Percentiles rank a stretch among this genome's conserved stretches.
Conservation (phyloP, 768 basidiomycete genomes). For the Paxillus rubicundulus region DNA sequence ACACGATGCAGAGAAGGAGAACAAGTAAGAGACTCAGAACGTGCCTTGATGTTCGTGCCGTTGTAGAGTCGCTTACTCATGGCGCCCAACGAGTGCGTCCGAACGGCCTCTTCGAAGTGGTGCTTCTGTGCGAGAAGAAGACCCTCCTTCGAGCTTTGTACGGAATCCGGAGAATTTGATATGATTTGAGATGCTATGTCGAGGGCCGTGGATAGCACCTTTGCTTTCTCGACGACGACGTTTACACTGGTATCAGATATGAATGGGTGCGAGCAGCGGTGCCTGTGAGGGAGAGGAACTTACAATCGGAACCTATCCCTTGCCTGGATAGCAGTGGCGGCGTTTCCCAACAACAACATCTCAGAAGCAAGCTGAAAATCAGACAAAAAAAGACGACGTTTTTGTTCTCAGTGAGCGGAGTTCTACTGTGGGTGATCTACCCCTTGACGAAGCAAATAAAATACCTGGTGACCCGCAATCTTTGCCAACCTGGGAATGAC, state of each 20-base stretch:
- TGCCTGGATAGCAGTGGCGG: slow-evolving; percentile 67
- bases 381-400: slow-evolving; percentile 5
- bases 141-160: slow-evolving; percentile 73
- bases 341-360: slow-evolving; percentile 68
- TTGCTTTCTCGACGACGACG: slow-evolving; percentile 51
- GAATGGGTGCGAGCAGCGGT: slow-evolving; percentile 10
- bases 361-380: slow-evolving; percentile 64
- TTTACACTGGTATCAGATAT: slow-evolving; percentile 54
- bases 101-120: slow-evolving; percentile 50
- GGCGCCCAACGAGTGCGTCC: slow-evolving; percentile 42
- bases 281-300: slow-evolving; percentile 32
- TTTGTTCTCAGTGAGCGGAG: slow-evolving; percentile 13
- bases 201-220: slow-evolving; percentile 61
- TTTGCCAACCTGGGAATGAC: slow-evolving; percentile 68
- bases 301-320: slow-evolving; percentile 73
- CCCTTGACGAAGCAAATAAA: neutral
- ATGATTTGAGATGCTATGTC: slow-evolving; percentile 56
- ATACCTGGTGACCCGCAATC: slow-evolving; percentile 74
- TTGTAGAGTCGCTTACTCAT: slow-evolving; percentile 54
- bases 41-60: slow-evolving; percentile 69
- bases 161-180: slow-evolving; percentile 73
- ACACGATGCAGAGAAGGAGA: neutral
- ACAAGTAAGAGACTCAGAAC: slow-evolving; percentile 11
- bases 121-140: slow-evolving; percentile 54
- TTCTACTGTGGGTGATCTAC: slow-evolving; percentile 6